Evolutionary conservation across 805 yeast genomes (phyloP), one percentile per base, ranked within the genome.

Genomic region (Yamadazyma sp.): DNA sequence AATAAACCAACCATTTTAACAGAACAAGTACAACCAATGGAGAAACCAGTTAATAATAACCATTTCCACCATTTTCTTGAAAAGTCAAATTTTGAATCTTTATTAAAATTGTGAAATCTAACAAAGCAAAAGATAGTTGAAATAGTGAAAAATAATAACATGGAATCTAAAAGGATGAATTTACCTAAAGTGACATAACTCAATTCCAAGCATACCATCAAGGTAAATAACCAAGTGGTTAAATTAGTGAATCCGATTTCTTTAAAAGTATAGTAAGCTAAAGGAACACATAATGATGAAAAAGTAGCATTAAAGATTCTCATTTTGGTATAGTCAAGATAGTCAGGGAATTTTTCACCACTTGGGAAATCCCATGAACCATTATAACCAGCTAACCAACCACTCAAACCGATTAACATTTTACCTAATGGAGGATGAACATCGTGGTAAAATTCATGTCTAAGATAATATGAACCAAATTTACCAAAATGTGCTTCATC

Each of bases 1-100:
- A 93, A 86, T 38, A 91, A 72, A 50, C 99, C 99, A 39, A 93
- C 98, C 96, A 89, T 87, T 64, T 93, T 93, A 39, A 88, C 95
- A 19, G 95, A 83, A 55, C 91, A 82, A 13, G 89, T 84, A 58
- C 93, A 85, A 27, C 98, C 98, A 51, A 93, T 78, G 30, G 78
- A 69, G 34, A 87, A 64, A 46, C 99, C 99, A 7, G 95, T 84
- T 39, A 84, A 63, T 16, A 82, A 49, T 34, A 93, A 62, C 96
- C 97, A 91, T 56, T 78, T 79, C 95, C 95, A 93, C 97, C 98
- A 91, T 53, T 77, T 74, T 52, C 80, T 68, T 9, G 84, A 55
- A 54, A 89, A 86, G 33, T 62, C 55, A 11, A 53, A 45, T 26
- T 70, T 70, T 12, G 43, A 38, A 27, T 69, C 60, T 38, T 50